Conservation (phyloP, 176 grass and related monocot genomes). For the Oryza glaberrima region DNA sequence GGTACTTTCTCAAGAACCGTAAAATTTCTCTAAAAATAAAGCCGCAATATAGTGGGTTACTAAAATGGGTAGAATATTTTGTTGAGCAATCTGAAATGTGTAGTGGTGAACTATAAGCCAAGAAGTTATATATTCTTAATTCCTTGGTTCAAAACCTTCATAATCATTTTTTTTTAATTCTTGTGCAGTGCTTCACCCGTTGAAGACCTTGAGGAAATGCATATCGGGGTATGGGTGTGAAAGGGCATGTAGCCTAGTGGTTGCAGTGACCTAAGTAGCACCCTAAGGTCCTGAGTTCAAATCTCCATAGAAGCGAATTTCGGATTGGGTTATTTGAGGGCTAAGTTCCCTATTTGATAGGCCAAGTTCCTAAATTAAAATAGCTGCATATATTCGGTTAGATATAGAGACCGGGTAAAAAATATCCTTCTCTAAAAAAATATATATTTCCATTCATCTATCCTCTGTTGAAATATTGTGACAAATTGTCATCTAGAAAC, state of each 20-base stretch:
- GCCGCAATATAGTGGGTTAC: slow-evolving; percentile 19
- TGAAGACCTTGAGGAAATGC: background rate
- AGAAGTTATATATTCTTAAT: background rate
- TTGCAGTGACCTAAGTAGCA: no score
- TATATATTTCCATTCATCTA: background rate
- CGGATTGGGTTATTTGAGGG: no score
- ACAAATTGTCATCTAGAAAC: background rate
- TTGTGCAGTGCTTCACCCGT: background rate
- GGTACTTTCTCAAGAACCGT: no score
- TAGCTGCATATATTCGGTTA: no score
- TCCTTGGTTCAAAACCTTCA: background rate
- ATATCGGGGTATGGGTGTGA: background rate
- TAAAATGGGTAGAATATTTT: background rate
- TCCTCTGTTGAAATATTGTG: background rate
- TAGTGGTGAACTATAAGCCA: background rate
- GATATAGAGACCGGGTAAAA: no score
- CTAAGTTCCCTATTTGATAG: no score
- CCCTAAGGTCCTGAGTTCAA: no score
- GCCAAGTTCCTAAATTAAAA: no score
- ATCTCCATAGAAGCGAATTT: no score
- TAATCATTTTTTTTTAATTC: background rate
- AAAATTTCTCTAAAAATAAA: background rate
- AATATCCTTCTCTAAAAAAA: no score
- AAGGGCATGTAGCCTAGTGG: no score
- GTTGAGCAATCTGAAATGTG: background rate